Conservation (phyloP, 1,284 basidiomycete species). For the Xerocomus amazonicus region DNA sequence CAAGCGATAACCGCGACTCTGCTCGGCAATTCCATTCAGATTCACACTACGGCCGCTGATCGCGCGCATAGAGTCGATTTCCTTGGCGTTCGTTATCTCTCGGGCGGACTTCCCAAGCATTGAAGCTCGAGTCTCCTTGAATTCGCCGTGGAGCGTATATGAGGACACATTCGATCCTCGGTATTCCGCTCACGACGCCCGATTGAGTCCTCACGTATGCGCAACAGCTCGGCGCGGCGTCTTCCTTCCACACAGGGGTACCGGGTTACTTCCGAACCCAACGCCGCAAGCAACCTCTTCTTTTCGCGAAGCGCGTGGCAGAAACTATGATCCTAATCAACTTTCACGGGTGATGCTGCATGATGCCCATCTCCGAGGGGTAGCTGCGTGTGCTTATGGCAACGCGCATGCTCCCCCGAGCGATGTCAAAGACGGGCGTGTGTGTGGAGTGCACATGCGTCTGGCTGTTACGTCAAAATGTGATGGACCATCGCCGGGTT, state of each 20-base stretch:
- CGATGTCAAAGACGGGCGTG: neutral
- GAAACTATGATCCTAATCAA: slow-evolving; percentile 14
- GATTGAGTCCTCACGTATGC: slow-evolving; percentile 5
- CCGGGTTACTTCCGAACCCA: too few relatives aligned
- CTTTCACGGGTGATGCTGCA: slow-evolving; percentile 1
- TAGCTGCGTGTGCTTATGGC: neutral
- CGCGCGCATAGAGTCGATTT: too few relatives aligned
- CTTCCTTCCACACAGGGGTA: slow-evolving; percentile 16
- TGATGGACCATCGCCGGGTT: neutral
- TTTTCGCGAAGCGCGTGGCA: slow-evolving; percentile 52
- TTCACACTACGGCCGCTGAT: too few relatives aligned
- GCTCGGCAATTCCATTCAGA: too few relatives aligned
- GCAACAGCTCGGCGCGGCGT: slow-evolving; percentile 1
- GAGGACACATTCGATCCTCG: neutral
- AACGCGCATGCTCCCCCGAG: neutral
- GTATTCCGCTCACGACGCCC: neutral
- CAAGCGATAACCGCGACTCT: too few relatives aligned
- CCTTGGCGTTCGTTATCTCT: too few relatives aligned
- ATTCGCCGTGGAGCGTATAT: neutral
- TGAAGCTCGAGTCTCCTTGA: slow-evolving; percentile 5
- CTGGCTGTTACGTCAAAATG: neutral
- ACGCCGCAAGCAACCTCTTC: slow-evolving; percentile 31
- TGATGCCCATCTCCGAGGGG: slow-evolving; percentile 1
- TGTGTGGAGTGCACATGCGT: neutral
- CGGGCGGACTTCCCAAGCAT: too few relatives aligned